phyloP scores from a whole-genome alignment of 257 asterid species.

The Solanum ossicruentum region DNA sequence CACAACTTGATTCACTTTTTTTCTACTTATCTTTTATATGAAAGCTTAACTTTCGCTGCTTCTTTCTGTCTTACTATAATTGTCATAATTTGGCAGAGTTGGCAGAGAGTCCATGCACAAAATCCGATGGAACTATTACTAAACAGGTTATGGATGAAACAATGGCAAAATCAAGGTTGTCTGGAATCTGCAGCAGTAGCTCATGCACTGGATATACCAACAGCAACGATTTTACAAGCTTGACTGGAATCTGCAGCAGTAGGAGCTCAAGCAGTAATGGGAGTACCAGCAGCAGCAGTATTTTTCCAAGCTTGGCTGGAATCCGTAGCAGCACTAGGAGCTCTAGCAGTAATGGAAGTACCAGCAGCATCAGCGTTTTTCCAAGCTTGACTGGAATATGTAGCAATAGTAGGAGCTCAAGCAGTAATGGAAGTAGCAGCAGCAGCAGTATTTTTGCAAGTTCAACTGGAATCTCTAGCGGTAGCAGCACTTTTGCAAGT shows the following conservation, averaged over 20 bases:
- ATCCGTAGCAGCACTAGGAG: conserved; percentile 27
- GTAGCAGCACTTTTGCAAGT: conserved; percentile 45
- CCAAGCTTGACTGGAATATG: conserved; percentile 31
- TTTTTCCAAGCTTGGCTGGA: conserved; percentile 31
- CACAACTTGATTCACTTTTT: conserved; percentile 12
- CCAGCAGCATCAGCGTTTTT: conserved; percentile 16
- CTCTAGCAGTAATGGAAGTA: conserved; percentile 19
- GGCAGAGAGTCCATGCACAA: conserved; percentile 24
- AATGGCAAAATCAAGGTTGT: conserved; percentile 13
- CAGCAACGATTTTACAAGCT: conserved; percentile 46
- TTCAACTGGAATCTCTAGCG: conserved; percentile 20
- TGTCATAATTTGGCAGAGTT: conserved; percentile 12
- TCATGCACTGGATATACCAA: conserved; percentile 9
- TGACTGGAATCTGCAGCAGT: conserved; percentile 39
- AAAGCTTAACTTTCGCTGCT: conserved; percentile 6
- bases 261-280: conserved; percentile 26
- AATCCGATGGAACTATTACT: conserved; percentile 8
- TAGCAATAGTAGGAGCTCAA: conserved; percentile 27
- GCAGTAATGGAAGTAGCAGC: conserved; percentile 4
- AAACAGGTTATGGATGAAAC: conserved; percentile 33
- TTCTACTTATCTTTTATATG: conserved; percentile 8
- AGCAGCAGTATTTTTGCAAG: conserved; percentile 18
- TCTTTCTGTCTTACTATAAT: neutral
- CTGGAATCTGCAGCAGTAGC: conserved; percentile 29
- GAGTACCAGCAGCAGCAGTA: conserved; percentile 17